Evolutionary conservation across 179 eudicot species (phyloP).

Genomic region (Beta corolliflora): DNA sequence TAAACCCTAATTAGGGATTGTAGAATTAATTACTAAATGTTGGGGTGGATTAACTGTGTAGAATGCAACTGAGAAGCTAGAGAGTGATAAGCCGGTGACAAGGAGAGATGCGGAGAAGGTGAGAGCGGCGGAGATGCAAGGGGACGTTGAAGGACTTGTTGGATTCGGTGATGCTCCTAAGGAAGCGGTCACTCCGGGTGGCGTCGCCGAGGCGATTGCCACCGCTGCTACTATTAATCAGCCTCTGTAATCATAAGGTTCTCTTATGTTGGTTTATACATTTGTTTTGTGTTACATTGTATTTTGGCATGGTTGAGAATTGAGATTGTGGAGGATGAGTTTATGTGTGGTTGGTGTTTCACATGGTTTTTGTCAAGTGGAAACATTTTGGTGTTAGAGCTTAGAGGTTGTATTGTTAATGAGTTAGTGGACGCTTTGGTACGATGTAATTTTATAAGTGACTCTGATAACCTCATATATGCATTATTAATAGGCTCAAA

Average conservation of each 20-base stretch:
- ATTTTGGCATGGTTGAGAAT: not conserved
- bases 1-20: not conserved
- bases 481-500: too few species aligned
- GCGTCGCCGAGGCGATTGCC: constrained; percentile 32
- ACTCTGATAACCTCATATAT: too few species aligned
- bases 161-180: constrained; percentile 27
- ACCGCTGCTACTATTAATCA: constrained; percentile 37
- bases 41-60: constrained; percentile 3
- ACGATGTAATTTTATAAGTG: too few species aligned
- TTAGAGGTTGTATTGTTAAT: too few species aligned
- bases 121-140: constrained; percentile 42
- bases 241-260: not conserved
- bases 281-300: not conserved
- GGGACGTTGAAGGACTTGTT: constrained; percentile 34
- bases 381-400: too few species aligned
- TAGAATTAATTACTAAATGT: not conserved
- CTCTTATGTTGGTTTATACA: not conserved
- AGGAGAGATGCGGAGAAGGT: constrained; percentile 35
- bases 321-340: too few species aligned
- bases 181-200: constrained; percentile 35
- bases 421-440: fast-evolving
- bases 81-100: constrained; percentile 30
- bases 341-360: too few species aligned
- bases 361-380: too few species aligned
- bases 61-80: constrained; percentile 36